Evolutionary conservation across 352 stramenopile species (phyloP).

Genomic region (Pythium rishiriense): DNA sequence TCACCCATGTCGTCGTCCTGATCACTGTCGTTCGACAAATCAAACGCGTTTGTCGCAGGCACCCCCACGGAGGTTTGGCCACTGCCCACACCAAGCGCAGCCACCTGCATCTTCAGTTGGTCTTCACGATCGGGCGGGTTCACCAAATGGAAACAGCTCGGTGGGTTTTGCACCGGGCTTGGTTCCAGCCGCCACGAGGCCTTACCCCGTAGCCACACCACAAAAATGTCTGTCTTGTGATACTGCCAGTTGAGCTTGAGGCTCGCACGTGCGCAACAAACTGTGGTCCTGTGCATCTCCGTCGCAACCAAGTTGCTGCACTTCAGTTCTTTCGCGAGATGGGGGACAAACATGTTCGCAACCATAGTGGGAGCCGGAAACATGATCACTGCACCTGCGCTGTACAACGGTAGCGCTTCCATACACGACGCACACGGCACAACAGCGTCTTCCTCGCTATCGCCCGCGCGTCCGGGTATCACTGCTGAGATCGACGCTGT

Average conservation of each 20-base stretch:
- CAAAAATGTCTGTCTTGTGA: constrained; percentile 36
- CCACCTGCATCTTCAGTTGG: background rate
- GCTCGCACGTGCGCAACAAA: constrained; percentile 10
- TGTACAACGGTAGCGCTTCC: constrained; percentile 11
- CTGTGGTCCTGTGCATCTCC: constrained; percentile 18
- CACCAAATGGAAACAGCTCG: constrained; percentile 26
- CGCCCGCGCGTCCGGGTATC: background rate
- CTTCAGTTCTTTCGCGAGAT: constrained; percentile 9
- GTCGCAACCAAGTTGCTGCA: constrained; percentile 9
- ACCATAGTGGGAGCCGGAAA: constrained; percentile 5
- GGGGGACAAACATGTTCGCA: constrained; percentile 6
- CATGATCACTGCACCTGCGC: background rate
- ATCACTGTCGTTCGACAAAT: constrained; percentile 32
- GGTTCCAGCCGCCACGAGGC: constrained; percentile 31
- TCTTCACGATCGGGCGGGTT: background rate
- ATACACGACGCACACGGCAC: background rate
- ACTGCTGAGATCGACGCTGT: background rate
- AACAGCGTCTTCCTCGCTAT: background rate
- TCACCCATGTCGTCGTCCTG: constrained; percentile 18
- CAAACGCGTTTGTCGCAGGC: constrained; percentile 8
- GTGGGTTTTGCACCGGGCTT: constrained; percentile 27
- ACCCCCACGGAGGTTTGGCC: background rate
- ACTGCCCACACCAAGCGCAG: constrained; percentile 8
- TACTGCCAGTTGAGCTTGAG: constrained; percentile 45
- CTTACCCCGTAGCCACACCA: constrained; percentile 43